Percentiles rank a stretch among this genome's conserved stretches.
These are phyloP conservation scores for Colletotrichum euphorbiae DNA, from an alignment of 2,329 filamentous ascomycete species.

Conservation along the genomic window DNA sequence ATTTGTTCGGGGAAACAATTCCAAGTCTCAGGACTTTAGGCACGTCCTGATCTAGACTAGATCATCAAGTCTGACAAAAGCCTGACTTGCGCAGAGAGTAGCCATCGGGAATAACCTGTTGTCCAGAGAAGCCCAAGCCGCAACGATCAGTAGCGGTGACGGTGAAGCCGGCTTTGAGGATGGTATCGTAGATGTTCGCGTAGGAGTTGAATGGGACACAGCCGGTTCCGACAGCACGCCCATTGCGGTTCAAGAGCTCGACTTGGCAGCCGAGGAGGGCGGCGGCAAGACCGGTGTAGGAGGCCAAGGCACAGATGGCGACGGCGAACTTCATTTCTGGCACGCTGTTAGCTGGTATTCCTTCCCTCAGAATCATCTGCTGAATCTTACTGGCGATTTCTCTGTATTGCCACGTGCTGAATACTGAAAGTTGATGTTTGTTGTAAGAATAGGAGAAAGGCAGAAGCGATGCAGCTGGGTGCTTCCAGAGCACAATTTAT, in stretches of 20 bases:
- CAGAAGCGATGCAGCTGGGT: too few relatives aligned
- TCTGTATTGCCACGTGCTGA: too few relatives aligned
- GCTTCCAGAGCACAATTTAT: too few relatives aligned
- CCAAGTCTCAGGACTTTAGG: too few relatives aligned
- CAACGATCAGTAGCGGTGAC: neutral
- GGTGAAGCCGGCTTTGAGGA: neutral
- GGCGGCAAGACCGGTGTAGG: neutral
- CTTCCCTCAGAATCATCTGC: too few relatives aligned
- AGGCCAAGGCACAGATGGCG: neutral
- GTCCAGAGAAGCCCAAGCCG: neutral
- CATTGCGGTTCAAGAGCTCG: conserved; percentile 9
- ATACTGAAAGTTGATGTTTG: too few relatives aligned
- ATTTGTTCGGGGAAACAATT: too few relatives aligned
- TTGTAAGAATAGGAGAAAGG: too few relatives aligned
- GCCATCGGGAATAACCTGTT: neutral
- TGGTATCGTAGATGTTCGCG: conserved; percentile 3
- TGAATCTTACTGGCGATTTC: too few relatives aligned
- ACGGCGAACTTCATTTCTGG: conserved; percentile 15
- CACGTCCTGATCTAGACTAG: neutral
- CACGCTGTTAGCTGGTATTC: neutral
- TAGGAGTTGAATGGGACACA: conserved; percentile 2
- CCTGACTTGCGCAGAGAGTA: conserved; percentile 17
- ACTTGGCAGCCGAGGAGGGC: conserved; percentile 8
- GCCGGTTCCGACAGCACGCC: neutral
- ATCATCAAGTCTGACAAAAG: neutral